Percentiles rank a stretch among this genome's conserved stretches.
Evolutionary conservation across 2,329 filamentous ascomycete species (phyloP).

Genomic region (Aspergillus spinulosporus): DNA sequence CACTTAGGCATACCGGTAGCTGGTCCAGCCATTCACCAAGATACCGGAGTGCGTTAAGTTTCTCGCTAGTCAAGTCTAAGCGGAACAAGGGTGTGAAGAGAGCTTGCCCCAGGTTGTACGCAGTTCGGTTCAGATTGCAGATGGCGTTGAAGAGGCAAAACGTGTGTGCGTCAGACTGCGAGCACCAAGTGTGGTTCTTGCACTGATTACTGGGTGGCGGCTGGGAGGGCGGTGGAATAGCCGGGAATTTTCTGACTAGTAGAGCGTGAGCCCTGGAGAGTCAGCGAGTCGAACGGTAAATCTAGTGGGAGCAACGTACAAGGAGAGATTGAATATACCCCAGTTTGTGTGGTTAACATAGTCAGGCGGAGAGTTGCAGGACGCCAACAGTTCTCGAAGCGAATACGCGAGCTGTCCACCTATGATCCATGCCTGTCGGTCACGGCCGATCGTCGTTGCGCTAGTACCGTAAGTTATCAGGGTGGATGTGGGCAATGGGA

Average conservation of each 20-base stretch:
- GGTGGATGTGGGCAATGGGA: not conserved
- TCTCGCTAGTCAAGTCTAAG: conserved; percentile 16
- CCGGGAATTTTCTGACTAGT: conserved; percentile 21
- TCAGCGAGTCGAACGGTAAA: too few species aligned
- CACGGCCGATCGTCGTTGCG: conserved; percentile 34
- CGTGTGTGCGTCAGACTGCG: conserved; percentile 26
- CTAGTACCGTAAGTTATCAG: conserved; percentile 20
- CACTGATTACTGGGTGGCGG: conserved; percentile 11
- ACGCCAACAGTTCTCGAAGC: conserved; percentile 24
- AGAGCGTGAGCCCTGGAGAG: conserved; percentile 23
- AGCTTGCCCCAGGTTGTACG: conserved; percentile 21
- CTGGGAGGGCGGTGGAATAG: conserved; percentile 22
- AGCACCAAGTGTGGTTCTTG: conserved; percentile 24
- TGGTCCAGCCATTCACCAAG: conserved; percentile 20
- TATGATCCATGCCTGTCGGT: conserved; percentile 32
- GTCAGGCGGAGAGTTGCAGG: conserved; percentile 10
- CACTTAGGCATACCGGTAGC: conserved; percentile 19
- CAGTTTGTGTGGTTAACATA: conserved; percentile 23
- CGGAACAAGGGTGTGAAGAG: conserved; percentile 19
- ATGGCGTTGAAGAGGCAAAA: conserved; percentile 24
- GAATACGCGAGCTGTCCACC: conserved; percentile 29
- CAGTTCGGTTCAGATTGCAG: conserved; percentile 24
- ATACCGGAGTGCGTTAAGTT: conserved; percentile 20
- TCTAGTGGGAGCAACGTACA: conserved; percentile 20
- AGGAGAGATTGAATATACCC: conserved; percentile 30